Evolutionary conservation across 768 basidiomycete genomes (phyloP).

Genomic region (Cubamyces lactineus): DNA sequence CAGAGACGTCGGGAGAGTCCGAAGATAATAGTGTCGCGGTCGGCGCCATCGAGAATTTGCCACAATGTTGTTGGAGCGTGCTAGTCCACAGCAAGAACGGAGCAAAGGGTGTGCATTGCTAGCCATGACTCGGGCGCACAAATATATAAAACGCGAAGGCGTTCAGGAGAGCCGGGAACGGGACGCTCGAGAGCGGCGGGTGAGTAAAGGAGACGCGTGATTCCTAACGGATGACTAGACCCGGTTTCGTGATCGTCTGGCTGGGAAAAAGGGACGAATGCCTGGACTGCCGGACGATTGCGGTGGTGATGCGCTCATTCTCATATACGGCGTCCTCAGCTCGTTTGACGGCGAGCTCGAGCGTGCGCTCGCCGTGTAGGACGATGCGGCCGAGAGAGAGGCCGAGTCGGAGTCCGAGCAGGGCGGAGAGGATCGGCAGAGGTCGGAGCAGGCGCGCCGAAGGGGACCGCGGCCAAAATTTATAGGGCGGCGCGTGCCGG

Average conservation of each 20-base stretch:
- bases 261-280: neutral
- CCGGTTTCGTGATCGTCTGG: neutral
- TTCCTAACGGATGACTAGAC: constrained; percentile 4
- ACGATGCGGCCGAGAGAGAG: neutral
- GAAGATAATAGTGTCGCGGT: constrained; percentile 4
- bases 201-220: constrained; percentile 22
- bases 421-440: constrained; percentile 7
- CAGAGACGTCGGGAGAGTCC: neutral
- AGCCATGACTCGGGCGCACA: neutral
- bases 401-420: constrained; percentile 1
- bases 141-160: neutral
- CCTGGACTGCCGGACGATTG: neutral
- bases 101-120: neutral
- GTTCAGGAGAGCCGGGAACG: constrained; percentile 11
- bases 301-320: neutral
- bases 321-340: neutral
- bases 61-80: neutral
- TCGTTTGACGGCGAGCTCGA: neutral
- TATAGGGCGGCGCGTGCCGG: constrained; percentile 9
- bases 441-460: constrained; percentile 18
- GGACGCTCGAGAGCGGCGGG: neutral
- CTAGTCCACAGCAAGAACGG: neutral
- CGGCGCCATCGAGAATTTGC: constrained; percentile 16
- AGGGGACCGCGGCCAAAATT: constrained; percentile 19
- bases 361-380: neutral